Percentiles rank a stretch among this genome's conserved stretches.
Evolutionary conservation across 306 rosid genomes (phyloP).

Genomic region (Vigna trinervia): DNA sequence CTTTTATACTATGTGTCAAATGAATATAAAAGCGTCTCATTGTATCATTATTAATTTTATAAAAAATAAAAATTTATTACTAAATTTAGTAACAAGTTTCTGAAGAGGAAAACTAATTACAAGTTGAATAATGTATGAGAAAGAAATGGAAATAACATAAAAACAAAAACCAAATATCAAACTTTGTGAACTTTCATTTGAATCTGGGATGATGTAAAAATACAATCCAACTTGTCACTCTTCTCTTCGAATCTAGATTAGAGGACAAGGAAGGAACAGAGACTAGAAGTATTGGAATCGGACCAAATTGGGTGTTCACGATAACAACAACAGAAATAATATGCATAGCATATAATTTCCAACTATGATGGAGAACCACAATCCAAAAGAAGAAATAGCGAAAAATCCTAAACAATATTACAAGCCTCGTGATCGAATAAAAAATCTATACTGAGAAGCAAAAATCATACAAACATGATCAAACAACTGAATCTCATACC

Average conservation of each 20-base stretch:
- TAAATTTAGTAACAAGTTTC: background rate
- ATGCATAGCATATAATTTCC: conserved; percentile 46
- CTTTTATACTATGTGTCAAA: too few relatives aligned
- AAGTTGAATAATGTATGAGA: background rate
- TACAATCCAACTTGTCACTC: conserved; percentile 46
- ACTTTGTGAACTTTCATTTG: conserved; percentile 40
- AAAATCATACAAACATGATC: conserved; percentile 63
- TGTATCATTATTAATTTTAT: background rate
- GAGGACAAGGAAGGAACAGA: conserved; percentile 39
- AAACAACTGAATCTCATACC: conserved; percentile 54
- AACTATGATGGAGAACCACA: conserved; percentile 47
- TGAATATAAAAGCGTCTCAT: too few relatives aligned
- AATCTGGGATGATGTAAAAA: conserved; percentile 38
- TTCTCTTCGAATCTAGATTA: conserved; percentile 34
- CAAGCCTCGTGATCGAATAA: conserved; percentile 62
- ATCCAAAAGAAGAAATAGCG: conserved; percentile 34
- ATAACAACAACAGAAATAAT: background rate
- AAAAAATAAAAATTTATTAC: background rate
- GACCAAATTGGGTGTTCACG: too few relatives aligned
- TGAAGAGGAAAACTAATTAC: background rate
- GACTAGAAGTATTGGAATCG: background rate
- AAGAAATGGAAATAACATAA: background rate
- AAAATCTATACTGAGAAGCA: conserved; percentile 56
- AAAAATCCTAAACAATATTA: conserved; percentile 53
- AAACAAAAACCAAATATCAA: background rate